These are phyloP conservation scores for Trichoderma sp. DNA, from an alignment of 2,329 filamentous ascomycete genomes.

Conservation along the genomic window DNA sequence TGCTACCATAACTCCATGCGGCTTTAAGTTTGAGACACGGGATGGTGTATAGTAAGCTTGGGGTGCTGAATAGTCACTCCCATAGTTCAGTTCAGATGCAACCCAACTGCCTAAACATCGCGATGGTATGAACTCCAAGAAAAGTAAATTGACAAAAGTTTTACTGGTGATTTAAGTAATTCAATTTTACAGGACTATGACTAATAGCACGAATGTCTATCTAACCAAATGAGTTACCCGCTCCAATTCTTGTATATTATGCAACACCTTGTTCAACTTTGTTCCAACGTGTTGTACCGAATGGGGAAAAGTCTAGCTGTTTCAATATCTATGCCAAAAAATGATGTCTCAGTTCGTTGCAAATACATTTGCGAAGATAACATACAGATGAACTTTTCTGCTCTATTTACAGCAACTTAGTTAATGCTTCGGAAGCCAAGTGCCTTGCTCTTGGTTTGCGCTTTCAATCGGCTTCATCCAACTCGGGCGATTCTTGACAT, in stretches of 20 bases:
- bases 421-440: not conserved
- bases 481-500: not conserved
- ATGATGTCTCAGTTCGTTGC: not conserved
- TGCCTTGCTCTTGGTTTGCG: not conserved
- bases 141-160: not conserved
- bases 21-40: not conserved
- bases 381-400: not conserved
- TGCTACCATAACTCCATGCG: not conserved
- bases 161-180: not conserved
- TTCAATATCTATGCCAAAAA: not conserved
- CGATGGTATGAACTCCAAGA: not conserved
- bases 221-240: not conserved
- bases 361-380: not conserved
- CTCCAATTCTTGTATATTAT: not conserved
- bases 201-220: not conserved
- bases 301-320: not conserved
- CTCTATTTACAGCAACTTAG: not conserved
- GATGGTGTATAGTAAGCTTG: not conserved
- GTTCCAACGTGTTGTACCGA: not conserved
- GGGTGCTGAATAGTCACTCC: not conserved
- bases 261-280: not conserved
- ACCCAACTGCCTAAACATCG: not conserved
- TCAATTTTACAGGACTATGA: not conserved
- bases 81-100: not conserved
- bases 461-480: not conserved